A percentile compares a stretch with the other conserved stretches of the same genome.
Conservation (phyloP, 2,329 filamentous ascomycete genomes). For the Fusarium sterilihyphosum region DNA sequence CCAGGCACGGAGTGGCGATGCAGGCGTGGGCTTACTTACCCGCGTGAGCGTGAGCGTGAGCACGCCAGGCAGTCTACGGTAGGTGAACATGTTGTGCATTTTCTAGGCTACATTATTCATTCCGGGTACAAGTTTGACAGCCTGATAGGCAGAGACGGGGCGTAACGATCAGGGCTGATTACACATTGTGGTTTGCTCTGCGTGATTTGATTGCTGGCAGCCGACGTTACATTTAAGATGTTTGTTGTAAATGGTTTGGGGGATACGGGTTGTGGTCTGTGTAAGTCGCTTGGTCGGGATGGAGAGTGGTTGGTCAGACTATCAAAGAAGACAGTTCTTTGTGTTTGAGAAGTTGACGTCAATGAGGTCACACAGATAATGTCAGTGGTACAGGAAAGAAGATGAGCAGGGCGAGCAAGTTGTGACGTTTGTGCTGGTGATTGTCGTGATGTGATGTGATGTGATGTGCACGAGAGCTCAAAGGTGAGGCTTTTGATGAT, state of each 20-base stretch:
- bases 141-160: not conserved
- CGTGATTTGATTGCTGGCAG: not conserved
- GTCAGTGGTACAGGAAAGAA: not conserved
- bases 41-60: conserved; percentile 9
- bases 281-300: conserved; percentile 21
- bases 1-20: conserved; percentile 24
- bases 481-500: conserved; percentile 26
- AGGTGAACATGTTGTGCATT: not conserved
- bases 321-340: not conserved
- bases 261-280: conserved; percentile 9
- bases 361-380: conserved; percentile 5
- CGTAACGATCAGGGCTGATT: conserved; percentile 8
- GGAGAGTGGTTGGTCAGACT: conserved; percentile 11
- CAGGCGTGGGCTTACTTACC: conserved; percentile 1
- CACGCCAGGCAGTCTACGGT: conserved; percentile 14
- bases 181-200: not conserved
- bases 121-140: conserved; percentile 8
- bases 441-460: conserved; percentile 17
- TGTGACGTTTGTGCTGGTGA: conserved; percentile 3
- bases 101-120: conserved; percentile 13
- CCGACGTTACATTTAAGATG: conserved; percentile 6
- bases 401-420: conserved; percentile 12
- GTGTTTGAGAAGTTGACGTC: conserved; percentile 11
- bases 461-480: conserved; percentile 2
- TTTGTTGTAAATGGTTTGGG: conserved; percentile 7